These are phyloP conservation scores for Sarcomyxa edulis DNA, from an alignment of 768 basidiomycete species.

Conservation along the genomic window DNA sequence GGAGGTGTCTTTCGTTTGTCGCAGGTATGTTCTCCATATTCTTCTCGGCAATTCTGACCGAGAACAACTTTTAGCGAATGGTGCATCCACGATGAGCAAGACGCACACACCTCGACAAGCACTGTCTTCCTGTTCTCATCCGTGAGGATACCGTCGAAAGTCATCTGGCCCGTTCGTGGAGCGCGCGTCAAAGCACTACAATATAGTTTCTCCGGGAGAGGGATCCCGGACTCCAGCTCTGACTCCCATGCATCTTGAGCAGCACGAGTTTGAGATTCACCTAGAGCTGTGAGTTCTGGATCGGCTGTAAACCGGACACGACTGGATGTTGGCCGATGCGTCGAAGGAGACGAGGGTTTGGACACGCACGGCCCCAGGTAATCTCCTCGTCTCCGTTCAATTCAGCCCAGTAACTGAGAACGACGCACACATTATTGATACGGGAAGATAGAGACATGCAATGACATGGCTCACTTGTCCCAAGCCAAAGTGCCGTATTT, in stretches of 20 bases:
- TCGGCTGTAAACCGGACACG: slow-evolving; percentile 39
- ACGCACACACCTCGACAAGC: slow-evolving; percentile 64
- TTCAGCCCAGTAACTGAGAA: slow-evolving; percentile 65
- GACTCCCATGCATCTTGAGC: slow-evolving; percentile 41
- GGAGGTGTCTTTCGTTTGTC: slow-evolving; percentile 56
- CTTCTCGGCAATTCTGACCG: slow-evolving; percentile 73
- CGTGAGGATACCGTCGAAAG: slow-evolving; percentile 36
- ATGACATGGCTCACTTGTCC: slow-evolving; percentile 42
- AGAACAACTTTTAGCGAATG: too few species aligned
- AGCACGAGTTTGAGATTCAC: slow-evolving; percentile 47
- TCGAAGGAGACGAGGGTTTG: neutral
- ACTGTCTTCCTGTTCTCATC: slow-evolving; percentile 24
- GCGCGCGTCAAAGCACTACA: slow-evolving; percentile 63
- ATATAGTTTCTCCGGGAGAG: slow-evolving; percentile 51
- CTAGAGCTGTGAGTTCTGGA: slow-evolving; percentile 54
- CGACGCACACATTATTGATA: neutral
- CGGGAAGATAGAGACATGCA: neutral
- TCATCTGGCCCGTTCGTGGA: slow-evolving; percentile 47
- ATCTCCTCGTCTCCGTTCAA: slow-evolving; percentile 60
- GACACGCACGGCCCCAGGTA: slow-evolving; percentile 65
- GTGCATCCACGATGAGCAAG: too few species aligned
- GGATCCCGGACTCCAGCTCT: slow-evolving; percentile 39
- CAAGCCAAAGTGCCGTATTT: slow-evolving; percentile 57
- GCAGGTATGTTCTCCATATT: slow-evolving; percentile 64
- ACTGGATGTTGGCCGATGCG: neutral